phyloP scores from a whole-genome alignment of 2,329 filamentous ascomycete genomes.

The Tolypocladium cylindrosporum region DNA sequence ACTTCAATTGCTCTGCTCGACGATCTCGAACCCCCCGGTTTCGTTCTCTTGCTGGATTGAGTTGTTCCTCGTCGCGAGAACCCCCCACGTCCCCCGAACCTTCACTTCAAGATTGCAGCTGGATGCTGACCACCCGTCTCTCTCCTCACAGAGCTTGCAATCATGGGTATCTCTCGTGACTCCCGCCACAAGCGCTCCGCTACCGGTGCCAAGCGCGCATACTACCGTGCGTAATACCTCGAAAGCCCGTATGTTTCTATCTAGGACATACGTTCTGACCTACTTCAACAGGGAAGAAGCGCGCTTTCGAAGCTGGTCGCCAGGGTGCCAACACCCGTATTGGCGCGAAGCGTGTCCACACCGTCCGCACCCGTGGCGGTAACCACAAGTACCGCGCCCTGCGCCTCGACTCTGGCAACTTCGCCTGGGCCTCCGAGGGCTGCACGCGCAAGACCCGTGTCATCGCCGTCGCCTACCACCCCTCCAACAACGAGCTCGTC shows the following conservation, averaged over 20 bases:
- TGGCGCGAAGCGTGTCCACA: slow-evolving; percentile 90
- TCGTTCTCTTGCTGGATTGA: slow-evolving; percentile 5
- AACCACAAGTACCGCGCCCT: slow-evolving; percentile 99
- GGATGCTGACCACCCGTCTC: slow-evolving; percentile 8
- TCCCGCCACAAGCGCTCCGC: slow-evolving; percentile 99
- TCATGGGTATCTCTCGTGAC: slow-evolving; percentile 99
- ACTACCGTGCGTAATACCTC: slow-evolving; percentile 65
- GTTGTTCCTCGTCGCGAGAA: not conserved
- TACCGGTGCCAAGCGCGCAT: slow-evolving; percentile 94
- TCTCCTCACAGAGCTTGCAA: slow-evolving; percentile 55
- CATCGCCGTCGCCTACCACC: slow-evolving; percentile 97
- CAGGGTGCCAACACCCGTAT: slow-evolving; percentile 99
- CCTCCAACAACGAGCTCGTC: slow-evolving; percentile 99
- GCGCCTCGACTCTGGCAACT: slow-evolving; percentile 97
- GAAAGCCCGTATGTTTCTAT: slow-evolving; percentile 55
- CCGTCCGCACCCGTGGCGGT: slow-evolving; percentile 92
- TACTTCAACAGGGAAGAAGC: slow-evolving; percentile 73
- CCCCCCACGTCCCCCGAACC: not conserved
- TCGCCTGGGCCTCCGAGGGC: slow-evolving; percentile 98
- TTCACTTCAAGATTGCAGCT: not conserved
- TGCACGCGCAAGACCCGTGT: slow-evolving; percentile 98
- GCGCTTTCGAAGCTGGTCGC: slow-evolving; percentile 99
- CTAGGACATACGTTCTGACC: slow-evolving; percentile 62
- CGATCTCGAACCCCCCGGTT: slow-evolving; percentile 10
- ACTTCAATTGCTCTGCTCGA: slow-evolving; percentile 8